Conservation (phyloP, 2,329 filamentous ascomycete species). For the Aphanocladium album region DNA sequence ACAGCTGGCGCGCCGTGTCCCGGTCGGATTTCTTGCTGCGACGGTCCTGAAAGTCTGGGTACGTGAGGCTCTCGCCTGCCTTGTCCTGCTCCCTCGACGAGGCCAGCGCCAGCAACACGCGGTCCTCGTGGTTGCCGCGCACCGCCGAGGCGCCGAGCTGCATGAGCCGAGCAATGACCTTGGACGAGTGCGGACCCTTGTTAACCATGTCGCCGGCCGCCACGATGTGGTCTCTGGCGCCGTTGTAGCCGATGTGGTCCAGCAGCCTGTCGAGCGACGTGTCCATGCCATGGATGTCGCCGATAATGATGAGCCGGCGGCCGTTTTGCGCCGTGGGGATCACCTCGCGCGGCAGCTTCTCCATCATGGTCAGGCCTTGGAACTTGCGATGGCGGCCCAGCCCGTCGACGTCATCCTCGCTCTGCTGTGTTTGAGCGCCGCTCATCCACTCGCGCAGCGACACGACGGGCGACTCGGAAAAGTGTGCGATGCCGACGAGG, state of each 20-base stretch:
- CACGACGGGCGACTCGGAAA: not conserved
- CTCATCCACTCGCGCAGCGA: not conserved
- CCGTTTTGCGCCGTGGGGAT: conserved; percentile 32
- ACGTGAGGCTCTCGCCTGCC: not conserved
- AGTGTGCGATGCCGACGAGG: not conserved
- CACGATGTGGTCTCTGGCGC: conserved; percentile 61
- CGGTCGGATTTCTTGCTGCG: conserved; percentile 5
- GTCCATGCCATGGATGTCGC: conserved; percentile 89
- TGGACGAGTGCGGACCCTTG: conserved; percentile 79
- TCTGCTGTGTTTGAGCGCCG: conserved; percentile 19
- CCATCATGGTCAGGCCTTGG: conserved; percentile 26
- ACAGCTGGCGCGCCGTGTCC: conserved; percentile 27
- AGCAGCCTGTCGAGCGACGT: conserved; percentile 62
- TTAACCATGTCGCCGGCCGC: conserved; percentile 74
- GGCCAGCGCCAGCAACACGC: conserved; percentile 63
- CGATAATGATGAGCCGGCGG: conserved; percentile 71
- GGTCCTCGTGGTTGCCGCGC: conserved; percentile 89
- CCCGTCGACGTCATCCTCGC: conserved; percentile 25
- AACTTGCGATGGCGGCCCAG: conserved; percentile 20
- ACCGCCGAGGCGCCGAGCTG: conserved; percentile 72
- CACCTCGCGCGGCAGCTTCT: conserved; percentile 25
- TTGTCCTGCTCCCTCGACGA: not conserved
- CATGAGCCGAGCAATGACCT: conserved; percentile 72
- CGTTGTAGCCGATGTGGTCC: conserved; percentile 57
- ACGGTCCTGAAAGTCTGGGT: not conserved